Evolutionary conservation across 2,329 filamentous ascomycete genomes (phyloP).

Genomic region (Didymella segeticola): DNA sequence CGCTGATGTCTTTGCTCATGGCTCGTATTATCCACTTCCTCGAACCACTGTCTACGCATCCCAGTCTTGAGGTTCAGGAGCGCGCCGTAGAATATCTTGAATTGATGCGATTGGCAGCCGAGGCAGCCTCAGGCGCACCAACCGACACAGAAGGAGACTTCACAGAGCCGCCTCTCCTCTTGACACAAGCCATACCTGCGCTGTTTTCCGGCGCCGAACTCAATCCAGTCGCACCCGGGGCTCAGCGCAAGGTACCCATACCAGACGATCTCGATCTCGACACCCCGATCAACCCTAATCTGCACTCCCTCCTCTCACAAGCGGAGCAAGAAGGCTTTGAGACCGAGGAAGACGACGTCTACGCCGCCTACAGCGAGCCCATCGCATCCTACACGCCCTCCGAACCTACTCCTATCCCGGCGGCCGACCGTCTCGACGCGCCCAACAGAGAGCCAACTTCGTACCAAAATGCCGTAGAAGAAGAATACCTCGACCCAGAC

Average conservation of each 20-base stretch:
- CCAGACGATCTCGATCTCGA: constrained; percentile 80
- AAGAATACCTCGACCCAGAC: constrained; percentile 71
- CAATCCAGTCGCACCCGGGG: constrained; percentile 84
- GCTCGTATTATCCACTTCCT: constrained; percentile 82
- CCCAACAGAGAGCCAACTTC: constrained; percentile 47
- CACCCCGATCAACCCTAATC: constrained; percentile 77
- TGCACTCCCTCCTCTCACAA: constrained; percentile 69
- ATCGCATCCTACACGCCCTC: constrained; percentile 33
- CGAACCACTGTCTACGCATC: constrained; percentile 80
- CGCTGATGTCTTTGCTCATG: constrained; percentile 77
- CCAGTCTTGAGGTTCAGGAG: constrained; percentile 92
- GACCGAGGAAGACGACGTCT: constrained; percentile 54
- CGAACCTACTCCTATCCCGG: constrained; percentile 38
- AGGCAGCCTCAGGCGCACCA: constrained; percentile 72
- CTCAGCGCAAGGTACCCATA: constrained; percentile 84
- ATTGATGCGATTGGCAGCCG: constrained; percentile 82
- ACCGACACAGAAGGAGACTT: constrained; percentile 68
- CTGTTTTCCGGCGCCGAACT: constrained; percentile 87
- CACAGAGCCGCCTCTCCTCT: constrained; percentile 77
- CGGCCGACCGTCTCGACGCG: constrained; percentile 53
- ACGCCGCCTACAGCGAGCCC: constrained; percentile 55
- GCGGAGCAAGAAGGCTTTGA: constrained; percentile 55
- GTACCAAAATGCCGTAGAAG: constrained; percentile 55
- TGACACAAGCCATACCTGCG: constrained; percentile 89
- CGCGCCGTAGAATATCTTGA: constrained; percentile 92